Percentiles rank a stretch among this genome's conserved stretches.
These are phyloP conservation scores for Epichloe sp. DNA, from an alignment of 2,329 filamentous ascomycete genomes.

Conservation along the genomic window DNA sequence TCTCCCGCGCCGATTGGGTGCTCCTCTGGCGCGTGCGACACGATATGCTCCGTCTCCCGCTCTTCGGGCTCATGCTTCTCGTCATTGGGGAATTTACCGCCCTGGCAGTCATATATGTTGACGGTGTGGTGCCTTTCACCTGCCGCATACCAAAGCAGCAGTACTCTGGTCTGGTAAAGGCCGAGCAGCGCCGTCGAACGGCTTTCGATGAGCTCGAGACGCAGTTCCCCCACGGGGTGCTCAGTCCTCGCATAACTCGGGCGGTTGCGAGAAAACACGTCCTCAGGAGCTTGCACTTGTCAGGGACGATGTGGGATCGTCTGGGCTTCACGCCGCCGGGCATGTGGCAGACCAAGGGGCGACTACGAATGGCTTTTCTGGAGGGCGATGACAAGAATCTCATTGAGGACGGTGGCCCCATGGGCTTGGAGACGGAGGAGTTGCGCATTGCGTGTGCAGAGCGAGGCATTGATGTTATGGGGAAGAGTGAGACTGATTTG, in stretches of 20 bases:
- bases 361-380: slow-evolving; percentile 47
- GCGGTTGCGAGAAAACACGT: slow-evolving; percentile 23
- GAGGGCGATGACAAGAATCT: slow-evolving; percentile 60
- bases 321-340: slow-evolving; percentile 32
- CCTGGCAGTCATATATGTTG: slow-evolving; percentile 59
- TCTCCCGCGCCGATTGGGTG: slow-evolving; percentile 56
- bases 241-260: slow-evolving; percentile 19
- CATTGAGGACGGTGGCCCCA: slow-evolving; percentile 42
- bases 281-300: slow-evolving; percentile 30
- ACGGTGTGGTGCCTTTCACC: slow-evolving; percentile 59
- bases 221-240: slow-evolving; percentile 20
- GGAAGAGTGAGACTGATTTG: slow-evolving; percentile 44
- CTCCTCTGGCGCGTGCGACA: slow-evolving; percentile 53
- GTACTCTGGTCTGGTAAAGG: slow-evolving; percentile 38
- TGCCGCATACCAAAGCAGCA: slow-evolving; percentile 75
- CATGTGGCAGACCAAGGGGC: slow-evolving; percentile 41
- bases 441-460: slow-evolving; percentile 58
- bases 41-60: slow-evolving; percentile 64
- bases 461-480: slow-evolving; percentile 47
- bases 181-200: slow-evolving; percentile 36
- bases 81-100: slow-evolving; percentile 81
- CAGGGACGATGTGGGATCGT: slow-evolving; percentile 36
- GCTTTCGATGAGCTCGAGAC: slow-evolving; percentile 33
- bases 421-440: slow-evolving; percentile 48
- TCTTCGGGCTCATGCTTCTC: slow-evolving; percentile 64